These are phyloP conservation scores for Colletotrichum lentis DNA, from an alignment of 2,329 filamentous ascomycete genomes.

Conservation along the genomic window DNA sequence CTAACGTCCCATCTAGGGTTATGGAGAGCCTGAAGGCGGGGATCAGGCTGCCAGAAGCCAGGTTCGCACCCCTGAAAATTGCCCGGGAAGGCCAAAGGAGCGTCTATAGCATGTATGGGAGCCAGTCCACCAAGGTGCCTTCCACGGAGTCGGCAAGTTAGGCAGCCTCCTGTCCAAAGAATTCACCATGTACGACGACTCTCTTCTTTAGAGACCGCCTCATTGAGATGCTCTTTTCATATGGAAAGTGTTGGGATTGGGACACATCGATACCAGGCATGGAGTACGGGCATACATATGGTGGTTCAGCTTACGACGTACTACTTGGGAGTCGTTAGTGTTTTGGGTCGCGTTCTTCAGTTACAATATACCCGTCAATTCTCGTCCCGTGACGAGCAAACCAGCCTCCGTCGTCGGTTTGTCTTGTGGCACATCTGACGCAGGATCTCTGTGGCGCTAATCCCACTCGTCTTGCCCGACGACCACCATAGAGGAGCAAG, in stretches of 20 bases:
- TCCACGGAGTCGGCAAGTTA: background rate
- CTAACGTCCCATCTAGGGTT: conserved; percentile 60
- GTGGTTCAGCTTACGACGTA: conserved; percentile 17
- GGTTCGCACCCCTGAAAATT: conserved; percentile 71
- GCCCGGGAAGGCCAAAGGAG: conserved; percentile 70
- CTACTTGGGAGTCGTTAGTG: conserved; percentile 1
- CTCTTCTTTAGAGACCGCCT: background rate
- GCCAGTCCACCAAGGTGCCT: background rate
- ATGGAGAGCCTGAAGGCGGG: conserved; percentile 83
- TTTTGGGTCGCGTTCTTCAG: background rate
- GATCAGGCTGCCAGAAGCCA: conserved; percentile 76
- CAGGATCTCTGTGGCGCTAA: background rate
- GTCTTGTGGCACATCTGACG: background rate
- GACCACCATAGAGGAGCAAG: background rate
- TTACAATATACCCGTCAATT: background rate
- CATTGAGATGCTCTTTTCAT: background rate
- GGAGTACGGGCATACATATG: conserved; percentile 1
- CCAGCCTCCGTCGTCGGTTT: too few species aligned
- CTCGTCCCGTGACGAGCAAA: background rate
- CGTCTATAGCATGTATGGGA: conserved; percentile 62
- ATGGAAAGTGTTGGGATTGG: background rate
- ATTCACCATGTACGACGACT: background rate
- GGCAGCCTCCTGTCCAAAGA: background rate
- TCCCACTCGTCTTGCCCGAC: background rate
- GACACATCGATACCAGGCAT: conserved; percentile 20